Base-by-base conservation (phyloP, 768 basidiomycete species). In the Suillus spraguei region DNA sequence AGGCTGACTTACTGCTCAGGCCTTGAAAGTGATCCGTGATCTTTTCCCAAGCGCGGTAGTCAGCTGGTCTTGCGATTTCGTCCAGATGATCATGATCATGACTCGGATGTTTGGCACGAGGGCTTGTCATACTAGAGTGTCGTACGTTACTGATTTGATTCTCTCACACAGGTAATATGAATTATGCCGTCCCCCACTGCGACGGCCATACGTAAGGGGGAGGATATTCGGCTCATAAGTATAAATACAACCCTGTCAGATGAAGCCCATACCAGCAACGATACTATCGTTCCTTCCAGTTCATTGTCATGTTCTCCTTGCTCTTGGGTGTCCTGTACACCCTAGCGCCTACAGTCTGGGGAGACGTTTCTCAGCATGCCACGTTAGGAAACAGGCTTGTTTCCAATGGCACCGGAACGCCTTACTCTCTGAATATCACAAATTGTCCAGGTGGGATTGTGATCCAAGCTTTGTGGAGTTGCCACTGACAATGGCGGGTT, bases 391-490 rank as follows among this genome's bases (percentile, higher is more conserved):
- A 52, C 60, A 35, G 42, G 17, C 22, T 46, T 20, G 4, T 33
- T 28, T 28, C 36, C 5, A n/a, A 38, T 60, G 61, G 32, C 16
- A 20, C 36, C 8, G 50, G 60, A 8, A 17, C 44, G 17, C 52
- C 63, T 0, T 54, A 71, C 35, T 75, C 76, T 5, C 64, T 54
- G 69, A 77, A 75, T 32, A 71, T 77, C 59, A 66, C 77, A 28
- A 36, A 61, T 41, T 77, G 76, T 53, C 76, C 76, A 67, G 76
- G 76, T 76, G 17, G 22, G 32, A 65, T 4, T 13, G 56, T 24
- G 14, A 36, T 14, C 1, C 17, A 20, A 16, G 6, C 22, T 60
- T 6, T 4, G 35, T 60, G 10, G 5, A 52, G 0, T 33, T 61
- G 32, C 22, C 36, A 36, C 16, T 60, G 5, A 42, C 32, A 16